Evolutionary conservation across 371 early-diverging fungal species (phyloP), one percentile per base, ranked within the genome.

Genomic region (Funneliformis caledonium): DNA sequence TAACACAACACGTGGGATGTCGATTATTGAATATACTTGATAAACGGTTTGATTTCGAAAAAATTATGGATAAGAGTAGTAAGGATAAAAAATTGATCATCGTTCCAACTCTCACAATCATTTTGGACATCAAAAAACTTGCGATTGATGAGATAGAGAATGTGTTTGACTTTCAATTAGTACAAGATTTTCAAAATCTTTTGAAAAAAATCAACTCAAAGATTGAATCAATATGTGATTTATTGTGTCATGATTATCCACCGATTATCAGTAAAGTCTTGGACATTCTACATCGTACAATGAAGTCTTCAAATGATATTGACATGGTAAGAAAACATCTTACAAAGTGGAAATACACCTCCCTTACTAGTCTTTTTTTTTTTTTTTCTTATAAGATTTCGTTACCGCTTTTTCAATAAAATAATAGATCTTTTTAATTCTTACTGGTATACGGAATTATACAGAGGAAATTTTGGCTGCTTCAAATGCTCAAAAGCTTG

Each of bases 221-320:
- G 6, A 70, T 70, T 33, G 56, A 22, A 14, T 33, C 19, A 31
- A 31, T 72, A 50, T 22, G 73, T 72, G 47, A n/a, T 31, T 72
- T 48, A 50, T 70, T 75, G 60, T 56, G 26, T 31, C 31, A 19
- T 76, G 16, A 19, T 42, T 26, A 76, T 76, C 9, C 19, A 61
- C 16, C 76, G 33, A 22, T 42, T 37, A n/a, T 62, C n/a, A 45
- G 62, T 19, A 76, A 64, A 62, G 42, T 62, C 14, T 76, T 76
- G 37, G 22, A 62, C 11, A 26, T 76, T 45, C 9, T 76, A 37
- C 7, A 48, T 47, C 10, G 42, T 9, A 76, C 64, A 19, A 26
- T 47, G 7, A 62, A 47, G n/a, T 62, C 64, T 22, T n/a, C 62
- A 11, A 64, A 45, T n/a, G 26, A 47, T 59, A 4, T 52, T 22